These are phyloP conservation scores for Drechslerella dactyloides DNA, from an alignment of 2,329 filamentous ascomycete species.

Conservation along the genomic window DNA sequence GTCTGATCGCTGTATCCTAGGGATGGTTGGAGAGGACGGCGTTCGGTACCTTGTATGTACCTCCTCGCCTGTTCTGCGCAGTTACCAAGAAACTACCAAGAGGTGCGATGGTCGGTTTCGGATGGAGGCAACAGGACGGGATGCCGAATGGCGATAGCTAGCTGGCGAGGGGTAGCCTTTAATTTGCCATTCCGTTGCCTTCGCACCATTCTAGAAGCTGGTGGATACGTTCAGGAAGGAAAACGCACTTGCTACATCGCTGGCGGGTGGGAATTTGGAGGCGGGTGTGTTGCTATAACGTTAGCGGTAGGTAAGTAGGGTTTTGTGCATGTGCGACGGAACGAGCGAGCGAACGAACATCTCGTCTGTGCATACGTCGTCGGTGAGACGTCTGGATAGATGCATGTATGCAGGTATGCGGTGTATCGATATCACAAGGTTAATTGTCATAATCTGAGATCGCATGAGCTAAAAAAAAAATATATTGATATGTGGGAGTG, in stretches of 20 bases:
- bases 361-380: background rate
- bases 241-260: too few relatives aligned
- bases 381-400: too few relatives aligned
- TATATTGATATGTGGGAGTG: too few relatives aligned
- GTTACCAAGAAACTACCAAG: conserved; percentile 49
- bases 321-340: background rate
- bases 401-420: background rate
- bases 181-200: background rate
- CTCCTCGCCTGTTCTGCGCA: conserved; percentile 16
- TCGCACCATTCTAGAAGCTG: conserved; percentile 41
- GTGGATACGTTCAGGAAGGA: too few relatives aligned
- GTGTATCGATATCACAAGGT: conserved; percentile 14
- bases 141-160: conserved; percentile 15
- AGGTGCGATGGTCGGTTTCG: conserved; percentile 31
- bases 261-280: too few relatives aligned
- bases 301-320: conserved; percentile 13
- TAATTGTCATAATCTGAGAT: conserved; percentile 18
- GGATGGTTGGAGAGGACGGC: conserved; percentile 14
- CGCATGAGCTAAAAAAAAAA: conserved; percentile 21
- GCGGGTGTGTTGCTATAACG: too few relatives aligned
- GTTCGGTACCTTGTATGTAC: conserved; percentile 19
- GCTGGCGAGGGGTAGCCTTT: conserved; percentile 2
- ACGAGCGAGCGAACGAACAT: background rate
- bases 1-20: conserved; percentile 4
- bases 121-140: conserved; percentile 34